These are phyloP conservation scores for Petunia secreta DNA, from an alignment of 257 asterid species.

Conservation along the genomic window DNA sequence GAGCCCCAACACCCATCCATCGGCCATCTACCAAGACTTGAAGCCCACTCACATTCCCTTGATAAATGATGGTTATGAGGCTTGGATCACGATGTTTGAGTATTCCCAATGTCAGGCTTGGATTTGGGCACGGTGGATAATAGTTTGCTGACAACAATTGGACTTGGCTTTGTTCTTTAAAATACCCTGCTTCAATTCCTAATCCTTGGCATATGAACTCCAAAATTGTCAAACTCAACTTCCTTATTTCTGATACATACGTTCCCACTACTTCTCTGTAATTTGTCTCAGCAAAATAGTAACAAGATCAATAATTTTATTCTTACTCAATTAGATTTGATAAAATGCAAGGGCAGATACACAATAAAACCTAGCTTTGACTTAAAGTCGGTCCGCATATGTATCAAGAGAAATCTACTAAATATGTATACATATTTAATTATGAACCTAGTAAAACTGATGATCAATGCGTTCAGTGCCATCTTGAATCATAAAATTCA, in stretches of 20 bases:
- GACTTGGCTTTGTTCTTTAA: constrained; percentile 28
- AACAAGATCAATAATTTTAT: not conserved
- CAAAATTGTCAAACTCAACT: constrained; percentile 28
- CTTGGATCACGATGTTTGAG: constrained; percentile 39
- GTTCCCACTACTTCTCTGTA: constrained; percentile 41
- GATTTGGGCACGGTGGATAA: constrained; percentile 39
- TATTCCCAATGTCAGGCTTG: constrained; percentile 40
- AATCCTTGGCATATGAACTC: constrained; percentile 39
- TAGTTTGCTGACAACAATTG: constrained; percentile 35
- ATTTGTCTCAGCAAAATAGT: not conserved
- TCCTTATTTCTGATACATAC: constrained; percentile 33
- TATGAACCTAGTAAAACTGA: too few species aligned
- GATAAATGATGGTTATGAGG: constrained; percentile 38
- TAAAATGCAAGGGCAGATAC: too few species aligned
- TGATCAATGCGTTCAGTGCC: too few species aligned
- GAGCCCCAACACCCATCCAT: constrained; percentile 36
- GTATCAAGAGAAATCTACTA: too few species aligned
- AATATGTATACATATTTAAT: too few species aligned
- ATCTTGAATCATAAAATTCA: too few species aligned
- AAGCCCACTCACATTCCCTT: constrained; percentile 38
- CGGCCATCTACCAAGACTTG: constrained; percentile 37
- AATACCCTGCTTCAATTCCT: constrained; percentile 36
- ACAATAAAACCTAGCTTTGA: too few species aligned
- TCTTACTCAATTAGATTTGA: not conserved
- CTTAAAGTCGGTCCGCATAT: too few species aligned